Conservation (phyloP, 441 rosid genomes). For the Populus hybrid region DNA sequence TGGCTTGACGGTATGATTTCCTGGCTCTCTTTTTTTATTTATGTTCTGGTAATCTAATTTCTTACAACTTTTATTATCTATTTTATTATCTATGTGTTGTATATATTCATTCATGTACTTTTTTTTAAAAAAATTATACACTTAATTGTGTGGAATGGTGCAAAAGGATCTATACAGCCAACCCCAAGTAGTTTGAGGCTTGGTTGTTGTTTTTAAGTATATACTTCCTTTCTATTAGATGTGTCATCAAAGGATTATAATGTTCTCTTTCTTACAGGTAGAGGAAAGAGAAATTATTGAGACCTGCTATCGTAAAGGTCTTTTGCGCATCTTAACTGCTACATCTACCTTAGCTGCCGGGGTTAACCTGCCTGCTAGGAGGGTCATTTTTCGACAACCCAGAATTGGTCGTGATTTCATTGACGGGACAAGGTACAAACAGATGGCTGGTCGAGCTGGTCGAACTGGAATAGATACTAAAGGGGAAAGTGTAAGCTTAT, state of each 20-base stretch:
- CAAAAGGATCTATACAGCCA: neutral
- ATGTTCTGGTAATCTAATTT: constrained; percentile 6
- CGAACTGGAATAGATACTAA: constrained; percentile 97
- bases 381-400: constrained; percentile 98
- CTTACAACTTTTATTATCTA: neutral
- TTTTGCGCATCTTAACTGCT: constrained; percentile 88
- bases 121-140: too few species aligned
- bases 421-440: constrained; percentile 97
- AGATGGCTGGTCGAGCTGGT: constrained; percentile 99
- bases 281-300: constrained; percentile 99
- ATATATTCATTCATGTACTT: neutral
- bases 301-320: constrained; percentile 89
- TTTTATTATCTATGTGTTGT: neutral
- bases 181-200: neutral
- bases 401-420: constrained; percentile 93
- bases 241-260: neutral
- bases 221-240: neutral
- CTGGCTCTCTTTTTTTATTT: constrained; percentile 18
- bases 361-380: constrained; percentile 95
- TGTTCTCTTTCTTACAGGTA: constrained; percentile 47
- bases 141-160: neutral
- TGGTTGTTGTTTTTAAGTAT: neutral
- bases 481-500: constrained; percentile 93
- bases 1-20: constrained; percentile 80
- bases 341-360: constrained; percentile 99